Conservation (phyloP, 805 yeast genomes). For the Pichia membranifaciens region DNA sequence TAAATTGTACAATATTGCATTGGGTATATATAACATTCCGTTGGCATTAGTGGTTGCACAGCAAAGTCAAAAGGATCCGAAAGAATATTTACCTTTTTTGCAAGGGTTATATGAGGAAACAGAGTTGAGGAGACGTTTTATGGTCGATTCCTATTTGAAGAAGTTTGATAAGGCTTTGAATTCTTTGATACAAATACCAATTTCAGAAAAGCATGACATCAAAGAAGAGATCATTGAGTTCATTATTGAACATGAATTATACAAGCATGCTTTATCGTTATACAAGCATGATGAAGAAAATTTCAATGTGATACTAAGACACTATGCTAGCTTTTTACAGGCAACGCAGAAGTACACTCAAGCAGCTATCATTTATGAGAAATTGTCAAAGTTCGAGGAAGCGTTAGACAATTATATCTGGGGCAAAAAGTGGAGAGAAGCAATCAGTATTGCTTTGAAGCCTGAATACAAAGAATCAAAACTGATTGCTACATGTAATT, state of each 20-base stretch:
- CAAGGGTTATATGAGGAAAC: constrained; percentile 68
- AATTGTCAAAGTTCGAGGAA: constrained; percentile 44
- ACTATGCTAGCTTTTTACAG: constrained; percentile 59
- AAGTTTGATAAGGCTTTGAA: constrained; percentile 61
- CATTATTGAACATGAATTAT: constrained; percentile 63
- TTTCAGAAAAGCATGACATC: constrained; percentile 28
- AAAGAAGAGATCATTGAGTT: constrained; percentile 61
- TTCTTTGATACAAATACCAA: constrained; percentile 50
- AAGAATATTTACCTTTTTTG: constrained; percentile 89
- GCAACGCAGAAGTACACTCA: constrained; percentile 56
- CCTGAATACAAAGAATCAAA: constrained; percentile 34
- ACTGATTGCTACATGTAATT: constrained; percentile 45
- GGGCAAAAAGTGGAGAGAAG: constrained; percentile 82
- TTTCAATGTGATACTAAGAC: constrained; percentile 46
- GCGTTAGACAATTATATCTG: constrained; percentile 67
- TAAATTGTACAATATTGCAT: constrained; percentile 67
- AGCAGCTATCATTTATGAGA: constrained; percentile 76
- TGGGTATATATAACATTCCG: constrained; percentile 77
- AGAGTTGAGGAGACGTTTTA: constrained; percentile 60
- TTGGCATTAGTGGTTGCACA: constrained; percentile 84
- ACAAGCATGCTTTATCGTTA: constrained; percentile 58
- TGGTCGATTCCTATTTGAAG: constrained; percentile 74
- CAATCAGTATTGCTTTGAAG: constrained; percentile 52
- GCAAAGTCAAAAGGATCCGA: constrained; percentile 96
- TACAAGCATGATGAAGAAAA: constrained; percentile 53